Conservation (phyloP, 352 stramenopile species). For the Paralagenidium karlingii region DNA sequence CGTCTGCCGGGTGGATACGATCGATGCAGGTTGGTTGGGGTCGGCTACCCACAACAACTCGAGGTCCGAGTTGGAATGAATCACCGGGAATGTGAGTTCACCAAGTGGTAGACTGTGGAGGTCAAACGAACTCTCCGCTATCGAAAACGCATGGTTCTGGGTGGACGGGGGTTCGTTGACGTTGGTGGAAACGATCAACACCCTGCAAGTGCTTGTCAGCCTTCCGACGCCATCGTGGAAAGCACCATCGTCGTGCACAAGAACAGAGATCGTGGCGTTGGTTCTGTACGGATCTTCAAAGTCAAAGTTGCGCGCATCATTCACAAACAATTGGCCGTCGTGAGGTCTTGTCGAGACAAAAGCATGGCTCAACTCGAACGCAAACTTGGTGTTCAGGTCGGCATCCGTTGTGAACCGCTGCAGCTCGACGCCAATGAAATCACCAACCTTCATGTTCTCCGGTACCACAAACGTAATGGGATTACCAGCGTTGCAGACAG, state of each 20-base stretch:
- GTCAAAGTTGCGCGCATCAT: constrained; percentile 9
- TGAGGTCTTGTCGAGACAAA: constrained; percentile 6
- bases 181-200: constrained; percentile 5
- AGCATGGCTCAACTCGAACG: constrained; percentile 10
- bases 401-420: constrained; percentile 3
- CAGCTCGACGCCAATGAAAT: constrained; percentile 4
- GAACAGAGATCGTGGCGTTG: constrained; percentile 7
- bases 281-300: constrained; percentile 4
- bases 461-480: no score
- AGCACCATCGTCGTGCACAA: constrained; percentile 11
- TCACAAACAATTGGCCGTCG: constrained; percentile 10
- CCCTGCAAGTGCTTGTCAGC: constrained; percentile 6
- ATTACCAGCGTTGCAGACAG: constrained; percentile 4
- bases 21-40: background rate
- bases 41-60: constrained; percentile 2
- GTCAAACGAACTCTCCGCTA: constrained; percentile 10
- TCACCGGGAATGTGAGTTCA: constrained; percentile 6
- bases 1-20: constrained; percentile 8
- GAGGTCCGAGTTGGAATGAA: constrained; percentile 4
- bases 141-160: background rate
- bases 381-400: constrained; percentile 10
- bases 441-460: background rate
- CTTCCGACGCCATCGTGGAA: constrained; percentile 9
- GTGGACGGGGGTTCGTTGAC: constrained; percentile 14
- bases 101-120: no score